These are phyloP conservation scores for Yarrowia phangngaensis DNA, from an alignment of 805 yeast genomes.

Conservation along the genomic window DNA sequence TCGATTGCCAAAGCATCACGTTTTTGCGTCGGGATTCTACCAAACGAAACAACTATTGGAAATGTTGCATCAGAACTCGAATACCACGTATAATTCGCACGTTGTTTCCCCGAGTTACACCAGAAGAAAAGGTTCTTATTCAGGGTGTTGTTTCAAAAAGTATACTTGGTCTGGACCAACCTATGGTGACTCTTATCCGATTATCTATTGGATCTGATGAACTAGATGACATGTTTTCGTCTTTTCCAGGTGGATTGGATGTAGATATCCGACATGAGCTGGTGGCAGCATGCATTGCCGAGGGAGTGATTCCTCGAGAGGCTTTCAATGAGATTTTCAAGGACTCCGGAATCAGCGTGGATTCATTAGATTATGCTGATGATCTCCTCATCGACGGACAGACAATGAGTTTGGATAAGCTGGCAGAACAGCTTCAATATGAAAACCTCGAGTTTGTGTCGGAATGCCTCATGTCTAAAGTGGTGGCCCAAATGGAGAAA, in stretches of 20 bases:
- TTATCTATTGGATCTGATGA: constrained; percentile 41
- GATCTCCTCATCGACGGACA: constrained; percentile 9
- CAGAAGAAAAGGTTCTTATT: constrained; percentile 3
- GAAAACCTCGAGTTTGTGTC: constrained; percentile 51
- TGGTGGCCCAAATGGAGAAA: constrained; percentile 48
- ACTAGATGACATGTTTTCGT: constrained; percentile 51
- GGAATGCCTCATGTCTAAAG: constrained; percentile 51
- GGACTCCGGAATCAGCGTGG: constrained; percentile 15
- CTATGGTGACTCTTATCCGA: constrained; percentile 40
- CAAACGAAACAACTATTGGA: constrained; percentile 45
- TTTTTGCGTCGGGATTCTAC: constrained; percentile 40
- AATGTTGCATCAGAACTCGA: constrained; percentile 45
- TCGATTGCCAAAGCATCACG: constrained; percentile 45
- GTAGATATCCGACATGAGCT: constrained; percentile 51
- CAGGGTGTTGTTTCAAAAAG: constrained; percentile 37
- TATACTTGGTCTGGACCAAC: constrained; percentile 40
- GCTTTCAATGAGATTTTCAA: constrained; percentile 7
- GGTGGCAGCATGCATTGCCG: constrained; percentile 45
- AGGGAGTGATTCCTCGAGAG: constrained; percentile 33
- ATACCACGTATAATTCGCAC: constrained; percentile 47
- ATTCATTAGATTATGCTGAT: neutral
- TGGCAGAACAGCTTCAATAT: constrained; percentile 31
- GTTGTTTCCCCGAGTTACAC: constrained; percentile 31
- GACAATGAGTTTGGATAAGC: constrained; percentile 38
- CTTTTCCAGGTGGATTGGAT: constrained; percentile 45